A percentile compares a stretch with the other conserved stretches of the same genome.
Evolutionary conservation across 176 grass and related monocot species (phyloP).

Genomic region (Tillandsia fasciculata): DNA sequence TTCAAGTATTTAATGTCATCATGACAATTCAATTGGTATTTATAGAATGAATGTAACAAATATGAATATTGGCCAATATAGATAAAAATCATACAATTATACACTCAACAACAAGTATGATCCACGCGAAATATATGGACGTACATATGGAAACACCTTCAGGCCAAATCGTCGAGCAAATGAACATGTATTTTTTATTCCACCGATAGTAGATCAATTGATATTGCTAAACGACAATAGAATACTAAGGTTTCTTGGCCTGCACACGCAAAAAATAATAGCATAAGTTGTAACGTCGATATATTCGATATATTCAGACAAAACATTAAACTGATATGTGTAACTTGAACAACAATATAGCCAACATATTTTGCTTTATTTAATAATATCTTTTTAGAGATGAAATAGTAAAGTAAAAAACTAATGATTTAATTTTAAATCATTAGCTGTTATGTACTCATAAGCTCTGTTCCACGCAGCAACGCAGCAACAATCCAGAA

Average conservation of each 20-base stretch:
- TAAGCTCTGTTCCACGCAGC: too few species aligned
- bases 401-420: too few species aligned
- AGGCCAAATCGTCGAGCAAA: background rate
- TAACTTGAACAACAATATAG: too few species aligned
- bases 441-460: too few species aligned
- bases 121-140: background rate
- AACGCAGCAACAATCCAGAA: too few species aligned
- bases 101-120: background rate
- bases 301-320: background rate
- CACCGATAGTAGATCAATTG: background rate
- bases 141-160: constrained; percentile 18
- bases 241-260: constrained; percentile 40
- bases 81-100: background rate
- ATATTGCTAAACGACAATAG: background rate
- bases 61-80: constrained; percentile 21
- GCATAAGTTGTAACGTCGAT: background rate
- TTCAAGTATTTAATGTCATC: constrained; percentile 23
- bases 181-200: background rate
- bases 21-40: constrained; percentile 10
- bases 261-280: constrained; percentile 25
- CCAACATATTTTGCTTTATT: too few species aligned
- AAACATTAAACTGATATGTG: background rate
- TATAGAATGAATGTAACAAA: constrained; percentile 35
- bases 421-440: too few species aligned
- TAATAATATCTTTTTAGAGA: too few species aligned